Percentiles rank a stretch among this genome's conserved stretches.
Evolutionary conservation across 306 rosid species (phyloP).

Genomic region (Vigna reflexopilosa): DNA sequence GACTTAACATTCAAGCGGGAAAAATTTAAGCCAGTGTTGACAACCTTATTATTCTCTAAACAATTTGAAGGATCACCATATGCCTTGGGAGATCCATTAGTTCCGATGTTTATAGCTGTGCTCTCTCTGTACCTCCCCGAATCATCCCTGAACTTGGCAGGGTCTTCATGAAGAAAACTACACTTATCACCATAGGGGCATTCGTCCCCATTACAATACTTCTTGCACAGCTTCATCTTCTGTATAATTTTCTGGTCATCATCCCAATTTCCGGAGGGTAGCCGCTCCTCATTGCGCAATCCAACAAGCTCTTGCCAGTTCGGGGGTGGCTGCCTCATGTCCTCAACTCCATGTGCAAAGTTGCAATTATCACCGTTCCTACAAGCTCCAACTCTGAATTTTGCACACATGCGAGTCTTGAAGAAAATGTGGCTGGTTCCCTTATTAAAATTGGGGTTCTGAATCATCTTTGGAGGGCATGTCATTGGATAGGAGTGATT

Average conservation of each 20-base stretch:
- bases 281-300: slow-evolving; percentile 55
- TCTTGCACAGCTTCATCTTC: slow-evolving; percentile 94
- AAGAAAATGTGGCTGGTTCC: slow-evolving; percentile 73
- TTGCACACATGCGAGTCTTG: slow-evolving; percentile 90
- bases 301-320: slow-evolving; percentile 96
- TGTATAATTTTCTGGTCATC: slow-evolving; percentile 90
- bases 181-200: slow-evolving; percentile 96
- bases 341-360: slow-evolving; percentile 92
- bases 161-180: slow-evolving; percentile 92
- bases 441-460: slow-evolving; percentile 57
- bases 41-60: slow-evolving; percentile 57
- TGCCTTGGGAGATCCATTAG: slow-evolving; percentile 57
- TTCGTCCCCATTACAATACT: slow-evolving; percentile 86
- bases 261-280: slow-evolving; percentile 63
- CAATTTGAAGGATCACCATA: slow-evolving; percentile 49
- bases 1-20: slow-evolving; percentile 51
- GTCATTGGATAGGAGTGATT: slow-evolving; percentile 29
- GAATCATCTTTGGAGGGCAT: slow-evolving; percentile 41
- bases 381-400: slow-evolving; percentile 70
- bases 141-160: slow-evolving; percentile 82
- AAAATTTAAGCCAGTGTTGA: slow-evolving; percentile 46
- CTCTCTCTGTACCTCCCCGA: slow-evolving; percentile 70
- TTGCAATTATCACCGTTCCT: slow-evolving; percentile 88
- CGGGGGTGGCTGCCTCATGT: slow-evolving; percentile 88
- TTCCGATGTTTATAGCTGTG: slow-evolving; percentile 78